Evolutionary conservation across 495 filamentous ascomycete species (phyloP), one percentile per base, ranked within the genome.

Genomic region (Penicillium silybi): DNA sequence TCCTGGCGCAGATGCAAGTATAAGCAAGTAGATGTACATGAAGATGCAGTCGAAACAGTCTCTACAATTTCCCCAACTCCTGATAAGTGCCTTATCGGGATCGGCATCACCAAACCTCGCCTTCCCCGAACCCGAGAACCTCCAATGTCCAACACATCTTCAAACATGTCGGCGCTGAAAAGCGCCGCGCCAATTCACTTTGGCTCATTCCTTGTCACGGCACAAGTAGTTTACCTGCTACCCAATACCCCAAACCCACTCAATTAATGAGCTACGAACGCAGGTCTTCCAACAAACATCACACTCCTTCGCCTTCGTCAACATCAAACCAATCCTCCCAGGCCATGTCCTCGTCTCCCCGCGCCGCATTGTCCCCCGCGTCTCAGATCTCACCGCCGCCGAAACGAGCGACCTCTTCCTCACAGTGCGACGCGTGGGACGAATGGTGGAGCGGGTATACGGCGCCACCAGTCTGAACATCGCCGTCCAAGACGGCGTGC

Each of bases 261-360:
- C 55, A 48, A 42, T 37, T 32, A 44, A 43, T 25, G 42, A 16
- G 41, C 26, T 38, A 17, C 40, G 10, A 46, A 49, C 43, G 22
- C 41, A 82, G 87, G 87, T 95, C 75, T 98, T 98, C 80, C 79
- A 93, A 72, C 73, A 69, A 56, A 95, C 92, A 10, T 75, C 85
- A 11, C 77, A 84, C 60, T 84, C 84, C 65, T 93, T 88, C 76
- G 87, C 87, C 52, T 80, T 96, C 45, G 90, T 96, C 19, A 97
- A 97, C 76, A 81, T 97, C 61, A 96, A 96, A 69, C 93, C 93
- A 11, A 81, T 98, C 16, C 81, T 97, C 1, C 91, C 93, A 0
- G 93, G 93, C 41, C 93, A 98, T 72, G 86, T 97, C 48, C 87
- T 98, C 22, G 79, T 97, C 50, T 78, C 69, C 34, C 75, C 78